A percentile compares a stretch with the other conserved stretches of the same genome.
These are phyloP conservation scores for Leersia perrieri DNA, from an alignment of 176 grass and related monocot genomes.

Conservation along the genomic window DNA sequence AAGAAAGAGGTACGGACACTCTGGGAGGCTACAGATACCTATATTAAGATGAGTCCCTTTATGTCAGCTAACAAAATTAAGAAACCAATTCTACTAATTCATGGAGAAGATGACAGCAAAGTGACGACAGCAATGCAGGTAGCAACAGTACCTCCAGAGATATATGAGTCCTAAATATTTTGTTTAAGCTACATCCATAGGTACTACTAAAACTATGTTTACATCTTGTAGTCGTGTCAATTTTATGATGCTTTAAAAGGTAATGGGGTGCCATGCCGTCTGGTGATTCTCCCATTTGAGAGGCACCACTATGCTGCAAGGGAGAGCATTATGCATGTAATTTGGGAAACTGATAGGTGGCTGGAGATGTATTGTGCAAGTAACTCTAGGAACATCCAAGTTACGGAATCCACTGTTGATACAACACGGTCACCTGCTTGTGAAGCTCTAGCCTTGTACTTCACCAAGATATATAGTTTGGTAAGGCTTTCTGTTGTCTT, in stretches of 20 bases:
- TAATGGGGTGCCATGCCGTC: constrained; percentile 62
- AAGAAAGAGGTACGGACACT: constrained; percentile 77
- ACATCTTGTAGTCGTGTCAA: constrained; percentile 59
- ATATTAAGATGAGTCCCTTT: constrained; percentile 87
- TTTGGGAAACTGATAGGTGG: constrained; percentile 86
- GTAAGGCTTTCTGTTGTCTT: constrained; percentile 30
- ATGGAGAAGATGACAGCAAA: constrained; percentile 88
- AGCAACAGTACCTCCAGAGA: constrained; percentile 11
- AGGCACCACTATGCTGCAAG: constrained; percentile 71
- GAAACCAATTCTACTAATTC: constrained; percentile 80
- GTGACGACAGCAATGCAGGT: constrained; percentile 85
- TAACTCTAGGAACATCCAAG: constrained; percentile 33
- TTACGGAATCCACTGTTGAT: constrained; percentile 22
- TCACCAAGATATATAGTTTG: constrained; percentile 52
- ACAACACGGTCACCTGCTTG: constrained; percentile 34
- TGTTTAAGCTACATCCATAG: background rate
- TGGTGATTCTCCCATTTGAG: constrained; percentile 76
- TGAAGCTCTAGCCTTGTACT: constrained; percentile 38
- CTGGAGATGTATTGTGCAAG: constrained; percentile 67
- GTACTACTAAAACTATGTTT: background rate
- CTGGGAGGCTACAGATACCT: constrained; percentile 77
- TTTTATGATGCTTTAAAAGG: constrained; percentile 88
- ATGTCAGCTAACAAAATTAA: constrained; percentile 87
- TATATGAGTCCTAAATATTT: constrained; percentile 11
- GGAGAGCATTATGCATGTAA: constrained; percentile 88